A percentile compares a stretch with the other conserved stretches of the same genome.
phyloP scores from a whole-genome alignment of 345 rosid species.

The Clarkia xantiana region DNA sequence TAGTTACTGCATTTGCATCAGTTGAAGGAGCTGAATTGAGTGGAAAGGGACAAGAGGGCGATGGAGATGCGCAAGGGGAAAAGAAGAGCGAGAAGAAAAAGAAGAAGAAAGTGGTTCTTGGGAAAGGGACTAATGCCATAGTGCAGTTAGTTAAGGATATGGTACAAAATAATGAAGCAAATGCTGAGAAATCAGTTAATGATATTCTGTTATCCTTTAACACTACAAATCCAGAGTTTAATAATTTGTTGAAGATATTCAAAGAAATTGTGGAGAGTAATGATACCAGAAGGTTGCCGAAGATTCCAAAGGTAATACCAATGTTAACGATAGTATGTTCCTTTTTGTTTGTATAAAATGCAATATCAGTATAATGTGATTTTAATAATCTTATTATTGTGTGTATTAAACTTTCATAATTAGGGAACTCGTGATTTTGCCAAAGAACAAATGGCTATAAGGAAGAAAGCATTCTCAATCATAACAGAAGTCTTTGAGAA shows the following conservation, averaged over 20 bases:
- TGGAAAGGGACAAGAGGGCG: constrained; percentile 20
- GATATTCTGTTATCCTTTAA: constrained; percentile 31
- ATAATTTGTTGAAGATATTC: constrained; percentile 32
- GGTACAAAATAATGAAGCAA: constrained; percentile 21
- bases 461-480: constrained; percentile 69
- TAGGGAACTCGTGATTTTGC: constrained; percentile 93
- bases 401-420: background rate
- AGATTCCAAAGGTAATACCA: constrained; percentile 64
- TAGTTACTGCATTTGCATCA: constrained; percentile 36
- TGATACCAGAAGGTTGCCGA: constrained; percentile 84
- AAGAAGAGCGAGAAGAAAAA: constrained; percentile 52
- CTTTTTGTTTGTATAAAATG: too few species aligned
- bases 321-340: too few species aligned
- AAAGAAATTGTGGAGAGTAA: constrained; percentile 78
- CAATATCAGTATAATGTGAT: too few species aligned
- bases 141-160: constrained; percentile 55
- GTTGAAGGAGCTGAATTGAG: constrained; percentile 45
- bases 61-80: constrained; percentile 23
- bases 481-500: constrained; percentile 69
- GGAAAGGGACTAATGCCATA: constrained; percentile 56
- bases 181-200: constrained; percentile 27
- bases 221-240: constrained; percentile 33
- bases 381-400: too few species aligned
- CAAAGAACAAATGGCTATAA: constrained; percentile 67
- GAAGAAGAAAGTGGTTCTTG: constrained; percentile 56